Evolutionary conservation across 2,329 filamentous ascomycete genomes (phyloP).

Genomic region (Dendryphion nanum): DNA sequence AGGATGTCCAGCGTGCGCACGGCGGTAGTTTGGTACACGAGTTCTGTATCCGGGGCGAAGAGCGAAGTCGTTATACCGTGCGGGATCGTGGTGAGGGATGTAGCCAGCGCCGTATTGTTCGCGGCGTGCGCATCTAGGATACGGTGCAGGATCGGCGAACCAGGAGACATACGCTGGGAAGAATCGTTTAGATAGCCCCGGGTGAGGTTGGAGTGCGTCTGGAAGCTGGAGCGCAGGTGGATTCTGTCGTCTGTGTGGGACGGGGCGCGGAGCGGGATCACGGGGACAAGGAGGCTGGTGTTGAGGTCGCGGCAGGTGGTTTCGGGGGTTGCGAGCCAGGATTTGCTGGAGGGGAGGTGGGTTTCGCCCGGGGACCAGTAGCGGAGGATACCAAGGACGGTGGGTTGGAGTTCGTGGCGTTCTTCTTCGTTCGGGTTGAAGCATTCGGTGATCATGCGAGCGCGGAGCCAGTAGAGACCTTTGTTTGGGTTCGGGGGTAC

Average conservation of each 20-base stretch:
- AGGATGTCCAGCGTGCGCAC: constrained; percentile 37
- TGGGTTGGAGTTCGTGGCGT: constrained; percentile 45
- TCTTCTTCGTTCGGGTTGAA: constrained; percentile 52
- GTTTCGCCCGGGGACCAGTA: constrained; percentile 34
- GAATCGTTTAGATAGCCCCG: constrained; percentile 59
- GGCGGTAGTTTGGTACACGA: constrained; percentile 38
- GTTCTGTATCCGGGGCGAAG: constrained; percentile 25
- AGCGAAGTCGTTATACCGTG: constrained; percentile 21
- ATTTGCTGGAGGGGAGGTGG: constrained; percentile 41
- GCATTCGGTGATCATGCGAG: constrained; percentile 60
- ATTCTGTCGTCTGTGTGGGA: constrained; percentile 51
- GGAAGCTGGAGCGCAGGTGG: constrained; percentile 58
- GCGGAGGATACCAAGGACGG: constrained; percentile 51
- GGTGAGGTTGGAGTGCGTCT: constrained; percentile 57
- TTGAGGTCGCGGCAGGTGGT: constrained; percentile 54
- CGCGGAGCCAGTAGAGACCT: constrained; percentile 48
- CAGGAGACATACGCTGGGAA: constrained; percentile 52
- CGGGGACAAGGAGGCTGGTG: constrained; percentile 47
- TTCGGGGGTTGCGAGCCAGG: constrained; percentile 52
- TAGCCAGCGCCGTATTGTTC: constrained; percentile 23
- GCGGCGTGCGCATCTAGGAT: constrained; percentile 46
- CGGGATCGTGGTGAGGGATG: constrained; percentile 5
- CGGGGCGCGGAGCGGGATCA: constrained; percentile 45
- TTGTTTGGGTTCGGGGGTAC: constrained; percentile 46
- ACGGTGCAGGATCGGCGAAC: constrained; percentile 52